A percentile compares a stretch with the other conserved stretches of the same genome.
phyloP scores from a whole-genome alignment of 768 basidiomycete genomes.

The Ephemerocybe angulata region DNA sequence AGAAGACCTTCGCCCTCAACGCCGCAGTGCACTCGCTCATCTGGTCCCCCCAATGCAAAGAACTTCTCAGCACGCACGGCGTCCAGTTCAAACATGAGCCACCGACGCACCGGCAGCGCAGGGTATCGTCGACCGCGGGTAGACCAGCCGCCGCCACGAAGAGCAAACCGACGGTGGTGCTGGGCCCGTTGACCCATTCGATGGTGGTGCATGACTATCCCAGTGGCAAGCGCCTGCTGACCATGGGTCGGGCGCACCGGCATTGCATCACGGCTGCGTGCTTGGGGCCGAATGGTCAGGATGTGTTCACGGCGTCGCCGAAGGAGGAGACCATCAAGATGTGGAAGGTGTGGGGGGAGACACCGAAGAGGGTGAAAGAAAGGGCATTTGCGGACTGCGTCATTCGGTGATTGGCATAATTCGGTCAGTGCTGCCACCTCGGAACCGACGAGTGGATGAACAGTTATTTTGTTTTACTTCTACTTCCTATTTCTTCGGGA shows the following conservation, averaged over 20 bases:
- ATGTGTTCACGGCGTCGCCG: conserved; percentile 61
- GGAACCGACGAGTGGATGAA: too few species aligned
- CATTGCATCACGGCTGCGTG: conserved; percentile 57
- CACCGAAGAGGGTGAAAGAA: conserved; percentile 27
- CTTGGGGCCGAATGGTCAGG: conserved; percentile 59
- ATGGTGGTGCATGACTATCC: conserved; percentile 79
- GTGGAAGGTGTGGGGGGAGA: conserved; percentile 64
- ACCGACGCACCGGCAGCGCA: conserved; percentile 24
- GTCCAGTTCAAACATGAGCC: conserved; percentile 31
- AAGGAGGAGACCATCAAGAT: conserved; percentile 67
- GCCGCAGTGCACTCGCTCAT: conserved; percentile 65
- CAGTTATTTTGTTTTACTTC: too few species aligned
- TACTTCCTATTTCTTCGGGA: too few species aligned
- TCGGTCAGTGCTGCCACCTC: too few species aligned
- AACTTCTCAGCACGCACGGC: conserved; percentile 87
- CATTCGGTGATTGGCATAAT: conserved; percentile 49
- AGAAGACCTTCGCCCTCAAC: conserved; percentile 72
- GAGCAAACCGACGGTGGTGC: conserved; percentile 42
- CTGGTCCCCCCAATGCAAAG: conserved; percentile 84
- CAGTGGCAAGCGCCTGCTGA: conserved; percentile 43
- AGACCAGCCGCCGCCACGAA: conserved; percentile 34
- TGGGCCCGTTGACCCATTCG: conserved; percentile 57
- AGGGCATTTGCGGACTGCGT: conserved; percentile 44
- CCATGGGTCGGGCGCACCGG: conserved; percentile 54
- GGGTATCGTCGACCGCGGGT: conserved; percentile 23